These are phyloP conservation scores for Diplodia scrobiculata DNA, from an alignment of 2,329 filamentous ascomycete genomes.

Conservation along the genomic window DNA sequence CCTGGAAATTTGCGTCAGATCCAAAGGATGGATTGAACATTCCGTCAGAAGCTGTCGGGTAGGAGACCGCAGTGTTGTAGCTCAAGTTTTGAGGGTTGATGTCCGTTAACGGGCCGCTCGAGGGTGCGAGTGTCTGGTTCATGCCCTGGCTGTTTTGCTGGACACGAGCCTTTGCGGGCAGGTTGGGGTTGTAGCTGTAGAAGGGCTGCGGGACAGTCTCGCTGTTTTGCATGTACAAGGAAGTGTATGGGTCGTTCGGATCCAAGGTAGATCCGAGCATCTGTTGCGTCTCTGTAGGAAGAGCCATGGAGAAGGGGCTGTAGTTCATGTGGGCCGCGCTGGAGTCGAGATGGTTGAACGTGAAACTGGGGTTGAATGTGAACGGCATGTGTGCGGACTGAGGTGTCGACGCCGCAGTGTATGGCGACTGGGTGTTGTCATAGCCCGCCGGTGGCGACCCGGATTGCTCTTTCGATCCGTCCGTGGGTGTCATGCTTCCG, in stretches of 20 bases:
- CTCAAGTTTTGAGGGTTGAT: constrained; percentile 33
- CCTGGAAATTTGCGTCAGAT: constrained; percentile 19
- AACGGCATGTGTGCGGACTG: constrained; percentile 33
- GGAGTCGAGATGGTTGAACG: constrained; percentile 36
- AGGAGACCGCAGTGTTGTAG: constrained; percentile 28
- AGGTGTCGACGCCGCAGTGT: not conserved
- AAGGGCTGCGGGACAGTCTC: constrained; percentile 46
- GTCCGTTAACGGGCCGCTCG: constrained; percentile 35
- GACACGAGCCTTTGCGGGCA: constrained; percentile 37
- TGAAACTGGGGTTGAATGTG: constrained; percentile 32
- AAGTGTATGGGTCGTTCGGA: constrained; percentile 49
- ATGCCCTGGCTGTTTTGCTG: constrained; percentile 38
- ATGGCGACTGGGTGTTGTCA: not conserved
- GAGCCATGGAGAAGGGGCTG: constrained; percentile 52
- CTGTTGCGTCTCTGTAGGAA: constrained; percentile 58
- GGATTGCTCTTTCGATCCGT: constrained; percentile 3
- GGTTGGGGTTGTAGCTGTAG: constrained; percentile 53
- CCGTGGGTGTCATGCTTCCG: constrained; percentile 30
- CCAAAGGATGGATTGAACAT: constrained; percentile 32
- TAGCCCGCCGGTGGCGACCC: not conserved
- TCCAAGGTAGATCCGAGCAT: constrained; percentile 54
- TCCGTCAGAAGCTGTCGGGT: constrained; percentile 33
- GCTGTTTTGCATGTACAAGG: constrained; percentile 52
- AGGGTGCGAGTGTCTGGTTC: constrained; percentile 47
- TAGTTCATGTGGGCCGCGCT: constrained; percentile 37